These are phyloP conservation scores for Phyllosticta ampelicida DNA, from an alignment of 2,329 filamentous ascomycete genomes.

Conservation along the genomic window DNA sequence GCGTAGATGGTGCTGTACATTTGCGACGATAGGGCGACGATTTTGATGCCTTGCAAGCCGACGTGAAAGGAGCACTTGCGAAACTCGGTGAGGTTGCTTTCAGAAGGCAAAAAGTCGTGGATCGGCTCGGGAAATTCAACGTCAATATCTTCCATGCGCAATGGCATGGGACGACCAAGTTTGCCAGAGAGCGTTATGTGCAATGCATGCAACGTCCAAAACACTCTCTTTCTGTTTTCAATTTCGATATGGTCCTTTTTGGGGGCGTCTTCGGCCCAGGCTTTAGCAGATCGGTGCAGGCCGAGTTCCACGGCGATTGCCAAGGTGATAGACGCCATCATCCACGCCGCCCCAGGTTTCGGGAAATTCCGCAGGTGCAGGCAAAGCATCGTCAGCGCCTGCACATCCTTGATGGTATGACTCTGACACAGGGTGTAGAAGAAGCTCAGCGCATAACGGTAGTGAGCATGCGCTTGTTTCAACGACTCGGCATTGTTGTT, in stretches of 20 bases:
- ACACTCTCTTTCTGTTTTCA: constrained; percentile 67
- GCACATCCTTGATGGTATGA: constrained; percentile 54
- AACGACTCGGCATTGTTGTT: constrained; percentile 49
- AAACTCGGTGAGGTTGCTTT: constrained; percentile 28
- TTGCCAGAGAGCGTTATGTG: constrained; percentile 62
- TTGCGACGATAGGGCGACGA: constrained; percentile 57
- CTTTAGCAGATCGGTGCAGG: constrained; percentile 59
- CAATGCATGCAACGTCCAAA: constrained; percentile 61
- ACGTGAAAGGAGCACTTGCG: constrained; percentile 57
- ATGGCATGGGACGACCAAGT: constrained; percentile 65
- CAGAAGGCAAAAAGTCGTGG: constrained; percentile 57
- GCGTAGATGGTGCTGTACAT: constrained; percentile 70
- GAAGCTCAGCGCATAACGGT: constrained; percentile 62
- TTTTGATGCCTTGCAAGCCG: constrained; percentile 54
- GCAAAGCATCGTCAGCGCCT: constrained; percentile 63
- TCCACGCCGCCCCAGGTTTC: constrained; percentile 64
- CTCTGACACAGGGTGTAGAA: constrained; percentile 54
- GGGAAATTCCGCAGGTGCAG: constrained; percentile 66
- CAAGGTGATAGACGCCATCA: constrained; percentile 54
- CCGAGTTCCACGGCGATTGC: constrained; percentile 63
- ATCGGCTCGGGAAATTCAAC: constrained; percentile 63
- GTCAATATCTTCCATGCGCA: constrained; percentile 66
- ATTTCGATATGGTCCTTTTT: constrained; percentile 49
- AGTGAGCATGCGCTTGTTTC: constrained; percentile 62
- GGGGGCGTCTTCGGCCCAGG: constrained; percentile 37